Evolutionary conservation across 768 basidiomycete species (phyloP), one percentile per base, ranked within the genome.

Genomic region (Lactarius akahatsu): DNA sequence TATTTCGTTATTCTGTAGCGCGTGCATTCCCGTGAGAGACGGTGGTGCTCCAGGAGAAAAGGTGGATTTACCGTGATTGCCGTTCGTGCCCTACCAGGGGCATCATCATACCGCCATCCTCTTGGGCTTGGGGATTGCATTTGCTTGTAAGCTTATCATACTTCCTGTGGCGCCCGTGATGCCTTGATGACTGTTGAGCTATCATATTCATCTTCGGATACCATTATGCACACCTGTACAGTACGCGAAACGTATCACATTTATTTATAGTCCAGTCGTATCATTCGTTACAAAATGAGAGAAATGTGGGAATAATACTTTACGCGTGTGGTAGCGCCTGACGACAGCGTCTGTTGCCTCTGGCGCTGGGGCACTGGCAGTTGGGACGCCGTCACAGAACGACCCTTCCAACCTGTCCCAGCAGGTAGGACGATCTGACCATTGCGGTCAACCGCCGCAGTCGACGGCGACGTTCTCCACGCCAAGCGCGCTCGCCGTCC

Each of bases 371-470:
- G 23, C 13, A 52, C 50, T 0, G 32, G 57, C 9, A 16, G 52
- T 1, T 45, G 57, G 0, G 9, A 38, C 18, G 4, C 16, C 2
- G 34, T 30, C 15, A 30, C 26, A 23, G 59, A 59, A 45, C 66
- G 66, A 10, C 69, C 67, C 36, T 61, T 64, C 69, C 69, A 70
- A 20, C 69, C 69, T 32, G 43, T 70, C 16, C 69, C 69, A 18
- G 66, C 62, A 0, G 66, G 69, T n/a, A 70, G 58, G 11, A 70
- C 59, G 28, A 70, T 70, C 63, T 68, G 69, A 8, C 69, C 67
- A 34, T 47, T 64, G 4, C 47, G 30, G 52, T 70, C 69, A n/a
- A 52, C 41, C 32, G 10, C 28, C 32, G 30, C 16, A 2, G 56
- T 11, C 1, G 36, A 34, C 2, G 4, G 50, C 4, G 6, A 55